A percentile compares a stretch with the other conserved stretches of the same genome.
Conservation (phyloP, 768 basidiomycete species). For the Lactifluus echinatus region DNA sequence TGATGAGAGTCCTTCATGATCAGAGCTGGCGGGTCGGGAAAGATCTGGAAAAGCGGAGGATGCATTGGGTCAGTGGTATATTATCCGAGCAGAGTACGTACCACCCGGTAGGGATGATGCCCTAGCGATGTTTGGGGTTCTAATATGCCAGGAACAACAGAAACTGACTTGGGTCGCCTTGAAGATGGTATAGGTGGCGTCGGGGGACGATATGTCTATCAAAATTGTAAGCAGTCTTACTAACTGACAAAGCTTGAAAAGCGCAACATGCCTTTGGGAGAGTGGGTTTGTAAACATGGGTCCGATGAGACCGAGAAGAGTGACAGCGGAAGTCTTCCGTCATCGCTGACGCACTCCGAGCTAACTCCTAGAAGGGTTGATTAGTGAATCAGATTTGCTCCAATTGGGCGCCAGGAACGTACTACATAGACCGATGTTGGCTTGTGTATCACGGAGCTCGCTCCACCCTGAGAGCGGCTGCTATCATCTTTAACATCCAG, state of each 20-base stretch:
- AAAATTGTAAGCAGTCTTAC: neutral
- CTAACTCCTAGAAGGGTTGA: neutral
- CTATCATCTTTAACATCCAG: neutral
- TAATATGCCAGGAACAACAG: neutral
- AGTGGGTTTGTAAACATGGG: neutral
- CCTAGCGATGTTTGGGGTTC: neutral
- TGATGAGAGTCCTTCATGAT: slow-evolving; percentile 13
- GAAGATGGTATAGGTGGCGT: slow-evolving; percentile 25
- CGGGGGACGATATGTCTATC: slow-evolving; percentile 27
- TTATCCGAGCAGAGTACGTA: neutral
- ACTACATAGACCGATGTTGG: neutral
- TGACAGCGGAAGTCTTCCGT: neutral
- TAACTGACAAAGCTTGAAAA: neutral
- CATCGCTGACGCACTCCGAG: neutral
- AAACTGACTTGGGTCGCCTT: slow-evolving; percentile 15
- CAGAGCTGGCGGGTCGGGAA: slow-evolving; percentile 18
- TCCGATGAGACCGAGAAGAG: neutral
- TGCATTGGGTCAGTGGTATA: neutral
- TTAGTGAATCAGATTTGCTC: neutral
- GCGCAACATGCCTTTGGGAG: slow-evolving; percentile 10
- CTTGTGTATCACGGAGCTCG: neutral
- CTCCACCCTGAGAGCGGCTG: neutral
- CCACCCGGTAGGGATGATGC: slow-evolving; percentile 14
- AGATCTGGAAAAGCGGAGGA: slow-evolving; percentile 3
- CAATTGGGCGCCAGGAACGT: neutral